Evolutionary conservation across 2,329 filamentous ascomycete genomes (phyloP), one percentile per base, ranked within the genome.

Genomic region (Endoconidiophora laricicola): DNA sequence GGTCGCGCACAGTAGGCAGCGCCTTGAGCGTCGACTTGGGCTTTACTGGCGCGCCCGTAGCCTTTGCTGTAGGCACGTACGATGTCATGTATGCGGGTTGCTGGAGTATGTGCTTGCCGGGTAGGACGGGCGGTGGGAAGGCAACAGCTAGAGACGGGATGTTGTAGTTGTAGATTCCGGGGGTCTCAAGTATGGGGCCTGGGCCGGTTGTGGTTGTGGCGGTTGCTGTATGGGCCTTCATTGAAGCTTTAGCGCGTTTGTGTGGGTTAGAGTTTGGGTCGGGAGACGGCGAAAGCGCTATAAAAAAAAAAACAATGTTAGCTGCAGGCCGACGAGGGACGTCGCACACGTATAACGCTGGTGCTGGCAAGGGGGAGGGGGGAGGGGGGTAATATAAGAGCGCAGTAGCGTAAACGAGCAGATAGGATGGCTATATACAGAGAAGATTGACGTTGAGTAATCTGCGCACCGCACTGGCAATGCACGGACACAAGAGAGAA

Each of bases 1-100:
- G 91, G 61, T 98, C 91, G 65, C 91, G 75, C 12, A 96, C 91
- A 3, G 91, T 96, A 2, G 91, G 91, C 41, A 98, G 72, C 1
- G 91, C 91, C 67, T 98, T 98, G 58, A 96, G 73, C 6, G 90
- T 85, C 7, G 79, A 73, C 66, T 93, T 93, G 2, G 81, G 75
- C 65, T 90, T 91, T 20, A 84, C 79, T 14, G 86, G 85, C 62
- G 78, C 65, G 63, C 66, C 54, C 59, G 65, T 59, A 20, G 43
- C 9, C 38, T 48, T 48, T 14, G 46, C 24, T 7, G 24, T 14
- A 26, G 37, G 29, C 24, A 47, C 24, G 39, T 52, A 47, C 12
- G 26, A 6, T n/a, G 24, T n/a, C 42, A 45, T 41, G 16, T 33
- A 41, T 12, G 42, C 26, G 38, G 24, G 46, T 16, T 41, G 46